Evolutionary conservation across 2,329 filamentous ascomycete genomes (phyloP), one percentile per base, ranked within the genome.

Genomic region (Xylariaceae sp.): DNA sequence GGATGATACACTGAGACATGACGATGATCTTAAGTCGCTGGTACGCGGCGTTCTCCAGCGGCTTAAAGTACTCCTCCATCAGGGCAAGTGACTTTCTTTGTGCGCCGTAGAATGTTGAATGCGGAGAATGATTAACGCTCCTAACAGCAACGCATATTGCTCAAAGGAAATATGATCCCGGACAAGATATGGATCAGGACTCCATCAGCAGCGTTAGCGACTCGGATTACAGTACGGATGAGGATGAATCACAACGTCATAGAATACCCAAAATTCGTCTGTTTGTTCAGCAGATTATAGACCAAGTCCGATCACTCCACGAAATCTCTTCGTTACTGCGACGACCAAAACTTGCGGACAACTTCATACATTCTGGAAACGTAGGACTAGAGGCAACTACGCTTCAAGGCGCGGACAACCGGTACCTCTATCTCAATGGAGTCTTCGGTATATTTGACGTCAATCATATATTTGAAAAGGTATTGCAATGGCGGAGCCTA

Each of bases 201-300:
- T 51, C 42, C n/a, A 22, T 45, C 12, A 51, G 49, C 21, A 51
- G 49, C 22, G 49, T 45, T 3, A 45, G 26, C 18, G 49, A 51
- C 18, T 51, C 49, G 10, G 49, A 51, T 45, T 51, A 13, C 18
- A 51, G 49, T 10, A 51, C 49, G 30, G 41, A 45, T 46, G 39
- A 30, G 6, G 49, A 45, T 30, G 34, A n/a, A 22, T 15, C 41
- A 32, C 41, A 40, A 9, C 21, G 16, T 16, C 41, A 34, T 39
- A 51, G 30, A 40, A 51, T 40, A 22, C 49, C 49, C 5, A 51
- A 51, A 16, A 21, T 51, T 32, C 22, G 49, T 21, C 21, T 51
- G 26, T 21, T 41, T 34, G 2, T 46, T 30, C 32, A 22, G 18
- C 49, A 46, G 32, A 51, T 46, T 46, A 10, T 16, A 5, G 42